These are phyloP conservation scores for Metschnikowia peoriensis DNA, from an alignment of 805 yeast genomes.

Conservation along the genomic window DNA sequence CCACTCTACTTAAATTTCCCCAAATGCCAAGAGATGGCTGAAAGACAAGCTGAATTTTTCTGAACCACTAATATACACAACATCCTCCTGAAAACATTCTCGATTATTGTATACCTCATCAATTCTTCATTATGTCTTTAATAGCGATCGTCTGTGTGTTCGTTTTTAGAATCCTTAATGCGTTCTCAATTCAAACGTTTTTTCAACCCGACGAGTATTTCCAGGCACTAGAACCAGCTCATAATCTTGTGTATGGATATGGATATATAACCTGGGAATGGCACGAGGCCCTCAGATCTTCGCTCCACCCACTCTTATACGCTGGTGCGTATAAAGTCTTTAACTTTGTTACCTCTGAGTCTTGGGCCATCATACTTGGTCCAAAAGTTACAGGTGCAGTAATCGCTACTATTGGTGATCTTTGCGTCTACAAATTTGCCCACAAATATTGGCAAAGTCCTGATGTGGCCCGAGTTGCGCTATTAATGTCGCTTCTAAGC, in stretches of 20 bases:
- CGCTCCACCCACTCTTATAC: constrained; percentile 75
- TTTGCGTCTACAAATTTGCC: constrained; percentile 51
- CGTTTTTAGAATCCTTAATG: constrained; percentile 55
- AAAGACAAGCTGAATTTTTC: background rate
- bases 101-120: background rate
- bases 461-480: constrained; percentile 38
- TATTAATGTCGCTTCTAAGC: constrained; percentile 54
- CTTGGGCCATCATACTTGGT: constrained; percentile 38
- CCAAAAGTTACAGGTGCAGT: constrained; percentile 74
- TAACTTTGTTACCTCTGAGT: constrained; percentile 21
- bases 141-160: background rate
- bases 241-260: constrained; percentile 64
- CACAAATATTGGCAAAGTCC: constrained; percentile 31
- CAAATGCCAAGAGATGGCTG: background rate
- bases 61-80: background rate
- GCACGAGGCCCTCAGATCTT: constrained; percentile 70
- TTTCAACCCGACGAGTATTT: constrained; percentile 97
- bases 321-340: constrained; percentile 39
- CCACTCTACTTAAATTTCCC: background rate
- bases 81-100: background rate
- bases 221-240: constrained; percentile 94
- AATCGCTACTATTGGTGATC: constrained; percentile 72
- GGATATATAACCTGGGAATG: constrained; percentile 97
- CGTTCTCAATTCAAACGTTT: constrained; percentile 64
- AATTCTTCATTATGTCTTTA: constrained; percentile 1